Percentiles rank a stretch among this genome's conserved stretches.
These are phyloP conservation scores for Candida maesae DNA, from an alignment of 805 yeast genomes.

Conservation along the genomic window DNA sequence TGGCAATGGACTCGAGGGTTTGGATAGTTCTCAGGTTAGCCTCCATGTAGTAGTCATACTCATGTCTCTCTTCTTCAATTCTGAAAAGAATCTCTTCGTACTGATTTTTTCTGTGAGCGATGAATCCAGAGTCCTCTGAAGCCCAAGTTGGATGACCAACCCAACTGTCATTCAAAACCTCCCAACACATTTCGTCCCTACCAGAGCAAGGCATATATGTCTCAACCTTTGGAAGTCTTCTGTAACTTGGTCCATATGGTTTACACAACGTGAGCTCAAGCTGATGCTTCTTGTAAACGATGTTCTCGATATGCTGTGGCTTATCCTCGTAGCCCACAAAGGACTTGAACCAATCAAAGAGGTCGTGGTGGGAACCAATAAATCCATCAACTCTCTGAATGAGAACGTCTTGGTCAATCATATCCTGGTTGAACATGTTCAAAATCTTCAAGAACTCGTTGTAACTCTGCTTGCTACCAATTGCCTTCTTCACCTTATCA, in stretches of 20 bases:
- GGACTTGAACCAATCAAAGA: constrained; percentile 85
- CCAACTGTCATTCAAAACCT: constrained; percentile 97
- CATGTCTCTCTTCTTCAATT: constrained; percentile 96
- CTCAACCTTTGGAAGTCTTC: constrained; percentile 88
- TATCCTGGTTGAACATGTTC: constrained; percentile 84
- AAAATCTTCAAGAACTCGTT: constrained; percentile 88
- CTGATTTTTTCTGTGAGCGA: constrained; percentile 98
- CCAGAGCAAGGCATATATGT: constrained; percentile 98
- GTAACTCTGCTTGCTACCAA: constrained; percentile 86
- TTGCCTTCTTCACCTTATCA: constrained; percentile 84
- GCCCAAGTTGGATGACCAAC: constrained; percentile 99
- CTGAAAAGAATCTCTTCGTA: constrained; percentile 94
- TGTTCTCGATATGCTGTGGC: constrained; percentile 85
- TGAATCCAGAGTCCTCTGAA: constrained; percentile 96
- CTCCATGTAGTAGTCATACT: constrained; percentile 94
- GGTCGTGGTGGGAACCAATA: constrained; percentile 74
- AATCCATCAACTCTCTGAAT: constrained; percentile 83
- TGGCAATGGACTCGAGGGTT: constrained; percentile 91
- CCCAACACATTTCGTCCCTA: constrained; percentile 99
- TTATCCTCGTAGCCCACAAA: constrained; percentile 87
- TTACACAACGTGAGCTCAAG: constrained; percentile 87
- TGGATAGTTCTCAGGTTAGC: constrained; percentile 93
- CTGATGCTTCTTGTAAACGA: constrained; percentile 83
- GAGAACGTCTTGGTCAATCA: constrained; percentile 77
- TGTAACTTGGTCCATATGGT: constrained; percentile 92